A percentile compares a stretch with the other conserved stretches of the same genome.
Evolutionary conservation across 2,329 filamentous ascomycete genomes (phyloP).

Genomic region (Stachybotrys echinatus): DNA sequence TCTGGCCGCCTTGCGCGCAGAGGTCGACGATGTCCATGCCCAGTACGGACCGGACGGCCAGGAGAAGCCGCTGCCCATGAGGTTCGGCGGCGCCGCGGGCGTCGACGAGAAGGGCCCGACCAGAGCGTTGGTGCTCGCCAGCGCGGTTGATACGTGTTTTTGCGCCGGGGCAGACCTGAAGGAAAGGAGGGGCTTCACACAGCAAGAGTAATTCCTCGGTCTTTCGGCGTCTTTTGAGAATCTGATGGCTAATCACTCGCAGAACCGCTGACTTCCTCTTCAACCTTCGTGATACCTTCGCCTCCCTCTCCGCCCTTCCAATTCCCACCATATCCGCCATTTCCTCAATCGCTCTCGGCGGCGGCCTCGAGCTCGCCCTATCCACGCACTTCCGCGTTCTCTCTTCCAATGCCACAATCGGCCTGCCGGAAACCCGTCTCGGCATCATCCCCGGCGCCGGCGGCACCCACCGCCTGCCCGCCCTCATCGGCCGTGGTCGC

Average conservation of each 20-base stretch:
- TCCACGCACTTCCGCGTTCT: conserved; percentile 87
- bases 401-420: conserved; percentile 70
- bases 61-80: conserved; percentile 36
- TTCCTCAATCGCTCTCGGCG: conserved; percentile 80
- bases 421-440: conserved; percentile 84
- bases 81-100: conserved; percentile 40
- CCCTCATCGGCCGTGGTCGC: conserved; percentile 70
- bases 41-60: conserved; percentile 58
- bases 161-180: conserved; percentile 95
- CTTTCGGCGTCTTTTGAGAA: not conserved
- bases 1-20: conserved; percentile 62
- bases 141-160: conserved; percentile 80
- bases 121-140: conserved; percentile 76
- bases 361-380: conserved; percentile 88
- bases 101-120: conserved; percentile 53
- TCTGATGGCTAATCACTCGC: not conserved
- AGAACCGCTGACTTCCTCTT: conserved; percentile 77
- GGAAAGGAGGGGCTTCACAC: conserved; percentile 71
- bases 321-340: conserved; percentile 89
- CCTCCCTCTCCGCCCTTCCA: conserved; percentile 66
- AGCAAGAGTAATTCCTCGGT: conserved; percentile 60
- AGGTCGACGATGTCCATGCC: conserved; percentile 66
- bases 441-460: conserved; percentile 94
- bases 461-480: conserved; percentile 82
- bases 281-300: conserved; percentile 71